These are phyloP conservation scores for Luffa aegyptiaca DNA, from an alignment of 306 rosid genomes.

Conservation along the genomic window DNA sequence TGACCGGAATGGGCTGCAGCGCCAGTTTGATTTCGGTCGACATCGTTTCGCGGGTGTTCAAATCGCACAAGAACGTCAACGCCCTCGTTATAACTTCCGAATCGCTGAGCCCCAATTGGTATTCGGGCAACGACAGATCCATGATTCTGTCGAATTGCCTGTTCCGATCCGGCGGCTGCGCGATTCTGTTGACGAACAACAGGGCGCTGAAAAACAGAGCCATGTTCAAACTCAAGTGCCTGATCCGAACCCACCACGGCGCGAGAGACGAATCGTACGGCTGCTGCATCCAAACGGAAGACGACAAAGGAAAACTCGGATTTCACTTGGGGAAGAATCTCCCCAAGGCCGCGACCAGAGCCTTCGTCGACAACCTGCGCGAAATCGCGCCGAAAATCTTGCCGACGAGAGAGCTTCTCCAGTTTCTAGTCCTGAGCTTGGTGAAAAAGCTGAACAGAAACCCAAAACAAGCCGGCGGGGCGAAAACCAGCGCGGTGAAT, in stretches of 20 bases:
- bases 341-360: constrained; percentile 83
- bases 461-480: not conserved
- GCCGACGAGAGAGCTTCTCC: constrained; percentile 53
- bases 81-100: constrained; percentile 77
- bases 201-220: not conserved
- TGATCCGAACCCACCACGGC: constrained; percentile 49
- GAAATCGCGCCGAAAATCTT: constrained; percentile 54
- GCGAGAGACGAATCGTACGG: constrained; percentile 54
- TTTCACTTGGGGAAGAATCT: constrained; percentile 52
- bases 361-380: constrained; percentile 66
- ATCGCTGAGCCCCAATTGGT: constrained; percentile 82
- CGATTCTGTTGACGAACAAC: constrained; percentile 13
- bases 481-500: not conserved
- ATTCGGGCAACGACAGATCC: constrained; percentile 38
- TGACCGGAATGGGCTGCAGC: constrained; percentile 91
- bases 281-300: constrained; percentile 71
- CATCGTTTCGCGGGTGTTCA: constrained; percentile 37
- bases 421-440: constrained; percentile 7
- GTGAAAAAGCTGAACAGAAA: not conserved
- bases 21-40: constrained; percentile 72
- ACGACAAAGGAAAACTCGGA: constrained; percentile 45
- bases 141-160: constrained; percentile 16
- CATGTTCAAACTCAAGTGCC: constrained; percentile 9
- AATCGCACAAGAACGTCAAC: constrained; percentile 33
- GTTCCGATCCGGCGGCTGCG: constrained; percentile 19